Evolutionary conservation across 345 rosid species (phyloP), one percentile per base, ranked within the genome.

Genomic region (Populus simonii): DNA sequence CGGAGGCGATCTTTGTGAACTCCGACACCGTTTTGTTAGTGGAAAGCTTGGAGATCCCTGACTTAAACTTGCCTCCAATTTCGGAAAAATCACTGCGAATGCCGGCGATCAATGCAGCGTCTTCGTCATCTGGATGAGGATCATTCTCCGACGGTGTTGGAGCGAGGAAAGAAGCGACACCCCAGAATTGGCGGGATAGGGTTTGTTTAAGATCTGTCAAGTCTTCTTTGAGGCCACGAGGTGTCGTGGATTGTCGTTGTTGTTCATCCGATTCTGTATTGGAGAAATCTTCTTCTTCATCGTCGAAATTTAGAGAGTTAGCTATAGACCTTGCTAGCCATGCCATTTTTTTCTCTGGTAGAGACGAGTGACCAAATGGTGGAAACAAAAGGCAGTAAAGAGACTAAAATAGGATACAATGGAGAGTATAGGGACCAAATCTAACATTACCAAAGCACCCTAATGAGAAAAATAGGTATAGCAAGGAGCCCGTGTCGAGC

Each of bases 141-240:
- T 27, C 74, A 41, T 66, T 23, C 76, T 53, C 31, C 72, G 84
- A 45, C 0, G 97, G 94, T 16, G 91, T 88, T 15, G 98, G 97
- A 20, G 98, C 94, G 76, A 93, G 95, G 83, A 96, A 92, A 77
- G 93, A 92, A 31, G 99, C 98, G 23, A 93, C 98, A 36, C 97
- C 98, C 77, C 98, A 93, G 83, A 93, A 87, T 69, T 89, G 93
- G 68, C 93, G 92, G 29, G 89, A 82, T 47, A 96, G 90, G 85
- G 94, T 88, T 83, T 90, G 86, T 23, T 91, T 87, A 72, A 93
- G 87, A 86, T 92, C 97, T 53, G 94, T 85, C 55, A 96, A 86
- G 83, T 96, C 99, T 73, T 90, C 97, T 76, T 89, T 91, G 74
- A 93, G 91, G 71, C 97, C 98, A 25, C 97, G 90, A 0, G 88